A percentile compares a stretch with the other conserved stretches of the same genome.
phyloP scores from a whole-genome alignment of 805 yeast species.

The Pichia phayaonensis region DNA sequence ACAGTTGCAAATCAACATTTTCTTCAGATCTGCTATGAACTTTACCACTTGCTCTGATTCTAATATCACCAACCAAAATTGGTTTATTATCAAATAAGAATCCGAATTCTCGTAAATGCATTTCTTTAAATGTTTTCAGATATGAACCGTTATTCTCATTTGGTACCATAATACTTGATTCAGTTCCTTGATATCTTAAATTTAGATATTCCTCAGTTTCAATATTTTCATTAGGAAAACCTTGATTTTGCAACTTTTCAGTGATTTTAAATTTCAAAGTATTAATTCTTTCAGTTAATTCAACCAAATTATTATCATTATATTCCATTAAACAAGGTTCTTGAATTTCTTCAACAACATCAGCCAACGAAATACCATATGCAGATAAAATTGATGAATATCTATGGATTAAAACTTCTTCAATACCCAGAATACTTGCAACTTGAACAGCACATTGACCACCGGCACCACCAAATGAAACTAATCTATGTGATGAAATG shows the following conservation, averaged over 20 bases:
- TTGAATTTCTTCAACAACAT: constrained; percentile 73
- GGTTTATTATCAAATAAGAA: constrained; percentile 47
- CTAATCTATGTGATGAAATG: constrained; percentile 58
- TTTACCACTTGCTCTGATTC: constrained; percentile 70
- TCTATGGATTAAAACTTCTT: constrained; percentile 63
- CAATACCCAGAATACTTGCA: constrained; percentile 63
- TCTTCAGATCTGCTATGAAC: constrained; percentile 35
- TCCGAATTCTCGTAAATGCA: constrained; percentile 68
- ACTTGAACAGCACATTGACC: constrained; percentile 84
- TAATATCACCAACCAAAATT: constrained; percentile 61
- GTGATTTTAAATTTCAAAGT: constrained; percentile 37
- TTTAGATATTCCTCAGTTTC: constrained; percentile 60
- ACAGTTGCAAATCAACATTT: constrained; percentile 45
- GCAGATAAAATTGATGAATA: constrained; percentile 83
- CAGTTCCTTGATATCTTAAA: constrained; percentile 83
- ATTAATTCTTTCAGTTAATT: constrained; percentile 39
- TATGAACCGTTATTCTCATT: constrained; percentile 27
- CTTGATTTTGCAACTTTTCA: constrained; percentile 41
- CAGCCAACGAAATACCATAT: constrained; percentile 83
- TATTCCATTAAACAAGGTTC: constrained; percentile 54
- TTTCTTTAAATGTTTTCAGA: constrained; percentile 38
- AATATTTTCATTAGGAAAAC: constrained; percentile 39
- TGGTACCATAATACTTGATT: constrained; percentile 70
- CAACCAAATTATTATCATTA: constrained; percentile 23
- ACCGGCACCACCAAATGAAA: constrained; percentile 90